Conservation (phyloP, 2,329 filamentous ascomycete genomes). For the Emergomyces africanus region DNA sequence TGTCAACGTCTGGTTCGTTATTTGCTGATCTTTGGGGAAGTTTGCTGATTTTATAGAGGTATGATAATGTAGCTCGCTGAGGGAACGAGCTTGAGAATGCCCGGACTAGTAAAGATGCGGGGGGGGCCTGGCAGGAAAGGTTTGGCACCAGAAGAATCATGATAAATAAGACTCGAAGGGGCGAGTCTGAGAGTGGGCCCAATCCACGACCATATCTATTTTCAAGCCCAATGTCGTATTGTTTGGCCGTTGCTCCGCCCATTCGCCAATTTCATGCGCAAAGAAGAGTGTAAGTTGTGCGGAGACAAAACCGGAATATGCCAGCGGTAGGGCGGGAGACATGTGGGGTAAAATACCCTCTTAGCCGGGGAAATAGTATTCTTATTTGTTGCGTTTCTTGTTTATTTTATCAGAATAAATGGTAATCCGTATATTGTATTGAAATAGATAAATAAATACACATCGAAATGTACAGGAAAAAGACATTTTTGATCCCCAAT, state of each 20-base stretch:
- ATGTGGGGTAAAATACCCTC: not conserved
- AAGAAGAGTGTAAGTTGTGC: not conserved
- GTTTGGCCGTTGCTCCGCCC: not conserved
- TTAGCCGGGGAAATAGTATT: not conserved
- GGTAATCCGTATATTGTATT: no score
- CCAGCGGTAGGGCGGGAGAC: not conserved
- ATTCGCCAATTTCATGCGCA: no score
- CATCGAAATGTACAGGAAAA: no score
- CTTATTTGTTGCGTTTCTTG: not conserved
- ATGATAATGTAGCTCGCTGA: not conserved
- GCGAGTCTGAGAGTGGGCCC: no score
- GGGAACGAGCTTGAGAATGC: not conserved
- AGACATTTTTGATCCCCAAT: no score
- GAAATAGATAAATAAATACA: no score
- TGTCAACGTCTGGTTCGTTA: not conserved
- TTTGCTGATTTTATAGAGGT: no score
- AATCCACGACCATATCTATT: not conserved
- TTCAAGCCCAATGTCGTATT: not conserved
- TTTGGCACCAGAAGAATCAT: no score
- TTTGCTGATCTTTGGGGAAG: not conserved
- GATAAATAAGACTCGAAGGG: no score
- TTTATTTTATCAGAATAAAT: not conserved
- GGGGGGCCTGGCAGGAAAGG: not conserved
- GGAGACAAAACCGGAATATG: not conserved
- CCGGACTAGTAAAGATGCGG: not conserved